A percentile compares a stretch with the other conserved stretches of the same genome.
phyloP scores from a whole-genome alignment of 163 green algal species.

The Chlamydomonas reinhardtii region DNA sequence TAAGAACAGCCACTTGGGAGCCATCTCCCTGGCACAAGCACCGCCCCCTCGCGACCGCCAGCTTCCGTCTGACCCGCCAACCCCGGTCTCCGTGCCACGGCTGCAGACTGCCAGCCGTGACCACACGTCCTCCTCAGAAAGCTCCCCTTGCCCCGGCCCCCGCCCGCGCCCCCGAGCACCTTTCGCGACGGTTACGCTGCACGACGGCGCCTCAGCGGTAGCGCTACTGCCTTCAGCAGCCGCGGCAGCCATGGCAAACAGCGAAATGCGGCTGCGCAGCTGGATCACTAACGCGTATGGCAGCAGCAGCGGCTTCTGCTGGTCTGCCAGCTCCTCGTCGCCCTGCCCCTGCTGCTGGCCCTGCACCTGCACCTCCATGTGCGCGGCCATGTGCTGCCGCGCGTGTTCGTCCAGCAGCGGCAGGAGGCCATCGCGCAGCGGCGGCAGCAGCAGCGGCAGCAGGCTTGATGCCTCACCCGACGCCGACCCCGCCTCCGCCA shows the following conservation, averaged over 20 bases:
- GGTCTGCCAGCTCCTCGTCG: background rate
- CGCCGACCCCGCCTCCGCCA: background rate
- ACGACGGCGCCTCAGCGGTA: too few species aligned
- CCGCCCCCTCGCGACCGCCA: too few species aligned
- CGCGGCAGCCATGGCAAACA: background rate
- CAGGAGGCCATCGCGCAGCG: background rate
- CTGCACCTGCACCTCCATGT: too few species aligned
- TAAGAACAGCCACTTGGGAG: background rate
- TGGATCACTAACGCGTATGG: background rate
- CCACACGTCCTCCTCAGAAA: background rate
- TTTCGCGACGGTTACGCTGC: background rate
- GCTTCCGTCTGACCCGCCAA: too few species aligned
- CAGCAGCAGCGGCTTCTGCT: background rate
- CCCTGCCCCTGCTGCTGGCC: background rate
- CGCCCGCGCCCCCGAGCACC: too few species aligned
- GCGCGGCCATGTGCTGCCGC: background rate
- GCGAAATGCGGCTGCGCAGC: conserved; percentile 22
- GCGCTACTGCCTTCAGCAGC: background rate
- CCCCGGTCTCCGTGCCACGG: too few species aligned
- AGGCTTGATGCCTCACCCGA: too few species aligned
- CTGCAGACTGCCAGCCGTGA: background rate
- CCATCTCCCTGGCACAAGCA: background rate
- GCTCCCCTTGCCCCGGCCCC: too few species aligned
- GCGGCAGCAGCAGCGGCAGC: background rate
- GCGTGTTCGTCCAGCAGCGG: background rate